A percentile compares a stretch with the other conserved stretches of the same genome.
These are phyloP conservation scores for Cicer yamashitae DNA, from an alignment of 306 rosid genomes.

Conservation along the genomic window DNA sequence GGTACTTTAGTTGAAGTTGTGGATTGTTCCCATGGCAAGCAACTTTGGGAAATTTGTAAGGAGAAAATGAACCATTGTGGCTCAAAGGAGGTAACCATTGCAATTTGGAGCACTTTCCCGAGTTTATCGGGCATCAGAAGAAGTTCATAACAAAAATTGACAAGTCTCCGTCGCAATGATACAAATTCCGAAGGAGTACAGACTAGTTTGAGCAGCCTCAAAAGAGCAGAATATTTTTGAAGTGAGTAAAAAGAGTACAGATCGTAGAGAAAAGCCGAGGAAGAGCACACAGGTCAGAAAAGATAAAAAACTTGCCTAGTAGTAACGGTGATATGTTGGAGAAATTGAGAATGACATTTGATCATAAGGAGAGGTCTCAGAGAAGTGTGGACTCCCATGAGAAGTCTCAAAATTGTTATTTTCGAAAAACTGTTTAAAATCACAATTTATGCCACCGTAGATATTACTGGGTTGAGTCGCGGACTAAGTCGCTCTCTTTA, in stretches of 20 bases:
- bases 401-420: slow-evolving; percentile 29
- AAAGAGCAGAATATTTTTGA: slow-evolving; percentile 76
- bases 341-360: slow-evolving; percentile 71
- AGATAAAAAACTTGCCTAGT: slow-evolving; percentile 60
- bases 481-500: too few relatives aligned
- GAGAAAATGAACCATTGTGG: slow-evolving; percentile 94
- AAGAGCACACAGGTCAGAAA: slow-evolving; percentile 84
- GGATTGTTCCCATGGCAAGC: slow-evolving; percentile 93
- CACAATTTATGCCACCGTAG: too few relatives aligned
- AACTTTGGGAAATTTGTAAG: slow-evolving; percentile 93
- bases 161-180: slow-evolving; percentile 79
- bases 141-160: slow-evolving; percentile 83
- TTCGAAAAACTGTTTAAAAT: too few relatives aligned
- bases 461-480: too few relatives aligned
- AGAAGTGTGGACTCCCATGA: slow-evolving; percentile 91
- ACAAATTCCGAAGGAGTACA: slow-evolving; percentile 76
- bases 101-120: slow-evolving; percentile 85
- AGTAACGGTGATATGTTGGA: slow-evolving; percentile 73
- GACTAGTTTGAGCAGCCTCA: slow-evolving; percentile 88
- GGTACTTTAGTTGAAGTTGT: slow-evolving; percentile 95
- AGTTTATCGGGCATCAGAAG: slow-evolving; percentile 83
- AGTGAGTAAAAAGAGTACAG: slow-evolving; percentile 84
- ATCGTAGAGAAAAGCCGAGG: slow-evolving; percentile 88
- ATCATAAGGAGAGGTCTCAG: slow-evolving; percentile 81
- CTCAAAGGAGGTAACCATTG: slow-evolving; percentile 96